Percentiles rank a stretch among this genome's conserved stretches.
These are phyloP conservation scores for Magnolia officinalis DNA, from an alignment of 164 flowering plant species.

Conservation along the genomic window DNA sequence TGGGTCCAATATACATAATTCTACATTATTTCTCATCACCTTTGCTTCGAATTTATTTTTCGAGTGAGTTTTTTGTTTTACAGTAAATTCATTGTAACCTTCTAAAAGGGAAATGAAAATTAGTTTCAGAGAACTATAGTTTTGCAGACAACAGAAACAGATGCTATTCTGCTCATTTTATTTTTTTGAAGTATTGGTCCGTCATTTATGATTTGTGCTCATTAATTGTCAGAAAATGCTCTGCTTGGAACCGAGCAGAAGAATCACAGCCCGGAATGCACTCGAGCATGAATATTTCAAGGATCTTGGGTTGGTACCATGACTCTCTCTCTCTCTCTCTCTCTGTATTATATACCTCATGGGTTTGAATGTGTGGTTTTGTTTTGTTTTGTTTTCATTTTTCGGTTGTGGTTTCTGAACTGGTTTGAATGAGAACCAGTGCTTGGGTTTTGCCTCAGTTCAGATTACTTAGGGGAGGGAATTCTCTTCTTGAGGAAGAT, in stretches of 20 bases:
- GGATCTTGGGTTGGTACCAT: constrained; percentile 62
- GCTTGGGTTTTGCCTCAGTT: constrained; percentile 15
- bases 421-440: constrained; percentile 7
- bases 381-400: constrained; percentile 6
- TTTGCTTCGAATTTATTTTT: too few relatives aligned
- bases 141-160: neutral
- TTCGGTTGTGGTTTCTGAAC: constrained; percentile 10
- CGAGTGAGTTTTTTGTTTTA: too few relatives aligned
- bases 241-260: constrained; percentile 78
- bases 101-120: too few relatives aligned
- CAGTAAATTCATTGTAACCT: too few relatives aligned
- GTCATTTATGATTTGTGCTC: neutral
- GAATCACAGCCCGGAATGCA: constrained; percentile 85
- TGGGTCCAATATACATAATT: too few relatives aligned
- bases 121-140: neutral
- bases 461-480: neutral
- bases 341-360: constrained; percentile 11
- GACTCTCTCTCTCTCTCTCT: constrained; percentile 18
- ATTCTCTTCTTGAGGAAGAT: neutral
- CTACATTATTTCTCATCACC: too few relatives aligned
- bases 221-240: constrained; percentile 79
- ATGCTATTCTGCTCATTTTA: neutral
- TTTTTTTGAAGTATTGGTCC: neutral
- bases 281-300: constrained; percentile 94
- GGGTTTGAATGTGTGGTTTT: constrained; percentile 17